Conservation (phyloP, 441 rosid genomes). For the Populus hybrid region DNA sequence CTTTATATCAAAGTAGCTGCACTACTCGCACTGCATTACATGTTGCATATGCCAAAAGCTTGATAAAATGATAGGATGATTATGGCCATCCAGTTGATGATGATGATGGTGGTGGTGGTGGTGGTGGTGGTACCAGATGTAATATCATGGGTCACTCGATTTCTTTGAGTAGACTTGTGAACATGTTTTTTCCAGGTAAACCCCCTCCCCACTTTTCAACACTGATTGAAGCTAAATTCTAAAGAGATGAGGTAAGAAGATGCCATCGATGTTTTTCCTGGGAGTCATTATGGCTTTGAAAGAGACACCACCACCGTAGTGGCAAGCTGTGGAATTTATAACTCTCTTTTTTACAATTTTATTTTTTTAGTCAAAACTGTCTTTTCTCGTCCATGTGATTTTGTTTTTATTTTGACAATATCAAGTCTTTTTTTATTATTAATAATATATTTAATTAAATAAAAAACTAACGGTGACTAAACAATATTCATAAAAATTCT, state of each 20-base stretch:
- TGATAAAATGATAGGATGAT: not conserved
- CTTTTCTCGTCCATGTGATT: too few relatives aligned
- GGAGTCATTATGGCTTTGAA: not conserved
- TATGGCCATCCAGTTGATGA: not conserved
- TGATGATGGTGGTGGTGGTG: not conserved
- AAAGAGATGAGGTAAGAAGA: slow-evolving; percentile 2
- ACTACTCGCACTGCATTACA: not conserved
- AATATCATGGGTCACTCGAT: not conserved
- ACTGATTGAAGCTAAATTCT: not conserved
- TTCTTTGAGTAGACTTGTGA: not conserved
- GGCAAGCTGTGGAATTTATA: not conserved
- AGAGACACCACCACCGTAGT: not conserved
- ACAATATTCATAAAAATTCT: too few relatives aligned
- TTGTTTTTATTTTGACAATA: too few relatives aligned
- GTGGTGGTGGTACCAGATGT: too few relatives aligned
- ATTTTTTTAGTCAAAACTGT: not conserved
- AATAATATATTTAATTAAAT: too few relatives aligned
- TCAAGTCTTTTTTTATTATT: too few relatives aligned
- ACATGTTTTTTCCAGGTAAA: too few relatives aligned
- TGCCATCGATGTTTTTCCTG: slow-evolving; percentile 12
- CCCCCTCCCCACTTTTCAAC: too few relatives aligned
- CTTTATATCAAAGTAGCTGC: slow-evolving; percentile 12
- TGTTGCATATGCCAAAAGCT: not conserved
- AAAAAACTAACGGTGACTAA: too few relatives aligned
- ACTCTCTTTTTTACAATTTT: not conserved